Evolutionary conservation across 2,329 filamentous ascomycete species (phyloP).

Genomic region (Fusarium anguioides): DNA sequence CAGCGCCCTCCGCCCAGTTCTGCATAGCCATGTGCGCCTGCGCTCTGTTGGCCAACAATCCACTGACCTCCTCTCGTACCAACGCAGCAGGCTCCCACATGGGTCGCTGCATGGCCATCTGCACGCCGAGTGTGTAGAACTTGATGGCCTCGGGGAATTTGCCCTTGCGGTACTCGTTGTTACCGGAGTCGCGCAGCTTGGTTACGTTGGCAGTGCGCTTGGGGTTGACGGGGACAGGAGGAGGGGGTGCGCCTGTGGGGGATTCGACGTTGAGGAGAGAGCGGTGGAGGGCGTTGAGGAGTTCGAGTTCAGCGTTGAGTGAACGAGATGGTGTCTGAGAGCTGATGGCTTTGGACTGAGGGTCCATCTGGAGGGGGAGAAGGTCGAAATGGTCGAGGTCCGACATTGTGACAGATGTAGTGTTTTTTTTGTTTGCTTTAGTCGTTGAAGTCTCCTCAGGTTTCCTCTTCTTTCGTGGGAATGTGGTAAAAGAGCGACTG

Average conservation of each 20-base stretch:
- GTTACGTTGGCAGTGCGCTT: constrained; percentile 88
- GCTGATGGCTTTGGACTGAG: constrained; percentile 79
- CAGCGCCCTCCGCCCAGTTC: constrained; percentile 85
- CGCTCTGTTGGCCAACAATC: constrained; percentile 85
- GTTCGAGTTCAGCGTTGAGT: constrained; percentile 72
- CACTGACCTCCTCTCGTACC: constrained; percentile 84
- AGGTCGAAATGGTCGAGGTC: constrained; percentile 80
- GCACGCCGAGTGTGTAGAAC: constrained; percentile 85
- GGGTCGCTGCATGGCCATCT: constrained; percentile 87
- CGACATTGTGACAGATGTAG: constrained; percentile 56
- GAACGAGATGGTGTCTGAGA: constrained; percentile 59
- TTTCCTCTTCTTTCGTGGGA: background rate
- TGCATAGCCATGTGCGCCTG: constrained; percentile 88
- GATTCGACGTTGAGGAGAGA: constrained; percentile 66
- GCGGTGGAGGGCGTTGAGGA: constrained; percentile 84
- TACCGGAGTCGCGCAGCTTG: constrained; percentile 91
- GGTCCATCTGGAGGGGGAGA: constrained; percentile 83
- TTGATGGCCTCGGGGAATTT: constrained; percentile 79
- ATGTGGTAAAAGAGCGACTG: constrained; percentile 29
- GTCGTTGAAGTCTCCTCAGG: background rate
- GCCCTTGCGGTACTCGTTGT: constrained; percentile 82
- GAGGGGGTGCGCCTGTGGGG: constrained; percentile 78
- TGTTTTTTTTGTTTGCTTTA: background rate
- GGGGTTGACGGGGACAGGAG: constrained; percentile 90
- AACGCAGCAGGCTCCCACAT: constrained; percentile 88